Conservation (phyloP, 768 basidiomycete species). For the Agaricus blazei region DNA sequence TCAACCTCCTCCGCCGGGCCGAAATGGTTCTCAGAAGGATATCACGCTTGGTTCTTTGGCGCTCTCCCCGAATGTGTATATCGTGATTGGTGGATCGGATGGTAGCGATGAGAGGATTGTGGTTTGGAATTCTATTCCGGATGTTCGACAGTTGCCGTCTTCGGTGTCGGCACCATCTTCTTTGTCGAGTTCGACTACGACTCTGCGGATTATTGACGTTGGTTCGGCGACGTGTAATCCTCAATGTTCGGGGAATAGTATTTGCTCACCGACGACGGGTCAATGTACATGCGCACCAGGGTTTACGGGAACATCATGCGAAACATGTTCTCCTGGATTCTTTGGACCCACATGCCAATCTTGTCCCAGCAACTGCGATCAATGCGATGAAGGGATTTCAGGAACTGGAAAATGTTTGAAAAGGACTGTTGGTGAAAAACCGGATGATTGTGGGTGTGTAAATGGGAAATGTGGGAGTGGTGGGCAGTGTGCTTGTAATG, state of each 20-base stretch:
- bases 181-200: slow-evolving; percentile 26
- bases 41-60: slow-evolving; percentile 58
- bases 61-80: slow-evolving; percentile 67
- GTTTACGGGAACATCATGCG: slow-evolving; percentile 77
- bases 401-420: slow-evolving; percentile 72
- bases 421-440: slow-evolving; percentile 43
- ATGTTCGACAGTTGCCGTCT: slow-evolving; percentile 60
- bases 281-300: slow-evolving; percentile 69
- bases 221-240: slow-evolving; percentile 74
- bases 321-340: slow-evolving; percentile 67
- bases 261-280: slow-evolving; percentile 60
- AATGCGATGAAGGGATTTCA: slow-evolving; percentile 76
- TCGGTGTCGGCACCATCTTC: neutral
- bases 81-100: slow-evolving; percentile 41
- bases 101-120: slow-evolving; percentile 57
- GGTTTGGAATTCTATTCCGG: slow-evolving; percentile 77
- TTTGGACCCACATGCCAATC: slow-evolving; percentile 70
- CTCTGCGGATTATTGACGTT: slow-evolving; percentile 62
- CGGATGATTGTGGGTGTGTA: slow-evolving; percentile 72
- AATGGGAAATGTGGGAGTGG: slow-evolving; percentile 71
- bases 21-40: slow-evolving; percentile 39
- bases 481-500: slow-evolving; percentile 70
- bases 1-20: slow-evolving; percentile 28
- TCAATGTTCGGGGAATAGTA: slow-evolving; percentile 65
- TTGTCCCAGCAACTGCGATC: slow-evolving; percentile 63